phyloP scores from a whole-genome alignment of 495 filamentous ascomycete species.

The Trichoderma parareesei region DNA sequence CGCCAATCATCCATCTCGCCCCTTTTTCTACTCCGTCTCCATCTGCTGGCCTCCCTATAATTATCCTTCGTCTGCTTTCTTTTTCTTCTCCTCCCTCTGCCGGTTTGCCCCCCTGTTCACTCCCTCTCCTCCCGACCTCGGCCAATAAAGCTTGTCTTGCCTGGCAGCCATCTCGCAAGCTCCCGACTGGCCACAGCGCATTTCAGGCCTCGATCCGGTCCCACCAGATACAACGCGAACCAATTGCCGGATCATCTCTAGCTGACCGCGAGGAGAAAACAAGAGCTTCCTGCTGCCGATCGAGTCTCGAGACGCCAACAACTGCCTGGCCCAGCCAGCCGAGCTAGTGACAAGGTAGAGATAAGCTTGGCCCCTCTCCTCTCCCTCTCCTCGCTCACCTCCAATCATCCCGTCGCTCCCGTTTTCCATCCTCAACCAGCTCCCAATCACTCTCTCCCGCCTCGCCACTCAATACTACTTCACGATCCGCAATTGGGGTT shows the following conservation, averaged over 20 bases:
- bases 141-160: not conserved
- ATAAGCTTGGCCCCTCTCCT: not conserved
- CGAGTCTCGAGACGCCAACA: not conserved
- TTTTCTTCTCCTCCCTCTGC: not conserved
- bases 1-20: not conserved
- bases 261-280: constrained; percentile 2
- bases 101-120: not conserved
- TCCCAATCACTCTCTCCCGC: not conserved
- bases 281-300: not conserved
- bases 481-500: not conserved
- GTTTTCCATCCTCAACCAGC: not conserved
- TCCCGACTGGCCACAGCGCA: not conserved
- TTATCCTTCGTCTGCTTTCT: not conserved
- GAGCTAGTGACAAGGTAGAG: not conserved
- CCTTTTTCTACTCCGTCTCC: not conserved
- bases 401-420: not conserved
- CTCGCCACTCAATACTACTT: not conserved
- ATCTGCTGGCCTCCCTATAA: not conserved
- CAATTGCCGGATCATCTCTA: not conserved
- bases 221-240: not conserved
- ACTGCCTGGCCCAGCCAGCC: not conserved
- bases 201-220: not conserved
- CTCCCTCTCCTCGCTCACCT: not conserved
- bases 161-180: constrained; percentile 3
- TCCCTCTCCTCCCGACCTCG: constrained; percentile 1